A percentile compares a stretch with the other conserved stretches of the same genome.
Evolutionary conservation across 78 protist species (phyloP).

Genomic region (Cavenderia fasciculata): DNA sequence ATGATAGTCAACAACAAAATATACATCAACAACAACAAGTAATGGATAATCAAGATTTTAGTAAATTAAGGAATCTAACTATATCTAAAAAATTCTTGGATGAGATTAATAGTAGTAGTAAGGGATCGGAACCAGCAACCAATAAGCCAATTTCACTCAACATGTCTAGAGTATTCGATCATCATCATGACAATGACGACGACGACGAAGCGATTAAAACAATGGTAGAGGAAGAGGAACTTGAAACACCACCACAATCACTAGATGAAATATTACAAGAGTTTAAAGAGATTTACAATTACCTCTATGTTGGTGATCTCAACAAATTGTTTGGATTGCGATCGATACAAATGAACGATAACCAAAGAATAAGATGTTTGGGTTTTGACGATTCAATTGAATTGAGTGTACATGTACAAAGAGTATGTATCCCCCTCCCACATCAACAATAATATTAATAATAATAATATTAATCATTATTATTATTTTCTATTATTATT

Average conservation of each 20-base stretch:
- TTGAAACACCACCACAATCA: no score
- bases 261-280: constrained; percentile 7
- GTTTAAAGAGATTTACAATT: constrained; percentile 15
- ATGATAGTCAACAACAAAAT: no score
- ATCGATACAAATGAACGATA: constrained; percentile 13
- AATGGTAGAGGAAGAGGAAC: no score
- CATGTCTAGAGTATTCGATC: background rate
- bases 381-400: constrained; percentile 59
- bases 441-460: no score
- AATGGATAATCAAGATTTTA: no score
- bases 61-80: no score
- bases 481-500: background rate
- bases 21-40: no score
- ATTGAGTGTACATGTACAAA: constrained; percentile 9
- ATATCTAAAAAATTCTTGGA: background rate
- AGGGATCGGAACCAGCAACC: background rate
- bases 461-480: background rate
- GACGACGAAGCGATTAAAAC: no score
- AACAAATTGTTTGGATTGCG: background rate
- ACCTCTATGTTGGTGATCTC: constrained; percentile 60
- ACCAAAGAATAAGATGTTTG: constrained; percentile 39
- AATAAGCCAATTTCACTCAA: background rate
- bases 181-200: no score
- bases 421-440: no score
- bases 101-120: background rate